Base-by-base conservation (phyloP, 2,329 filamentous ascomycete species). In the Botrytis paeoniae region DNA sequence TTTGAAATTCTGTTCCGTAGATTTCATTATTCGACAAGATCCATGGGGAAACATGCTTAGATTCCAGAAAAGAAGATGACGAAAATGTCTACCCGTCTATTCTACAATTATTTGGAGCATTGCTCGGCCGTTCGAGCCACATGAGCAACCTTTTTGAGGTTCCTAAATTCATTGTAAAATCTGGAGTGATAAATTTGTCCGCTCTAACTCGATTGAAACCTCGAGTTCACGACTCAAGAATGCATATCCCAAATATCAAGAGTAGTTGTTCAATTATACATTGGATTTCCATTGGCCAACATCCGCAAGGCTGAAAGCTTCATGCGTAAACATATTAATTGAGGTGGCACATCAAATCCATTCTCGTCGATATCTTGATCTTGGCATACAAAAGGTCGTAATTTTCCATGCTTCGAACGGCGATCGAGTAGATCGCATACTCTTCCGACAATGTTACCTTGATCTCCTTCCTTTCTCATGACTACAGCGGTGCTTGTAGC, bases 281-380 rank as follows among this genome's bases (percentile, higher is more conserved):
- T 39, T 63, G 29, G 8, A 43, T 32, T 63, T 66, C 61, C 61
- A 32, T 48, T 63, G 4, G 71, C 71, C n/a, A 73, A 29, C 16
- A 54, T 57, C 29, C 65, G 66, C 12, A 73, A 25, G 16, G 65
- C 57, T 8, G 45, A 61, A 25, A 70, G 37, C 22, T 63, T 70
- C 71, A 73, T 73, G 60, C 71, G 51, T 43, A 73, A 35, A 51
- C 54, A 69, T 5, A 73, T 39, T 14, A 45, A 32, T 22, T 35
- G 22, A 48, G 29, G n/a, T 6, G 62, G 41, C 12, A 72, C 70
- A 59, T 72, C 70, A 20, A 61, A 72, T 68, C 62, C 62, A 29
- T 66, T 60, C 22, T 63, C 59, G 22, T 63, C 57, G 32, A 73
- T 18, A 1, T 73, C 32, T 16, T 70, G 64, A 25, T 70, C 45